phyloP scores from a whole-genome alignment of 2,329 filamentous ascomycete species.

The Fusarium nodosum region DNA sequence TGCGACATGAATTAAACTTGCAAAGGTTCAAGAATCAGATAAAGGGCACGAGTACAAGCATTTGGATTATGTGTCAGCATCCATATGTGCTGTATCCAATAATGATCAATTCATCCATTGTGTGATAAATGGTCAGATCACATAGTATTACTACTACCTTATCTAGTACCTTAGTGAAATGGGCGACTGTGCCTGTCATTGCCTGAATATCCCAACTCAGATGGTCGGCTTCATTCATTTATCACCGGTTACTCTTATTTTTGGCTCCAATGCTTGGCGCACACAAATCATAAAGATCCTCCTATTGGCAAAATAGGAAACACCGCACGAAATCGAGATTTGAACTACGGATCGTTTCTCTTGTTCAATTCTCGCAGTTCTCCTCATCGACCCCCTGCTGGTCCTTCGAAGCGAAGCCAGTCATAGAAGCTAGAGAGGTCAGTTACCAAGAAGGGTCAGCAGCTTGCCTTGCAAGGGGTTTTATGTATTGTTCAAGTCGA shows the following conservation, averaged over 20 bases:
- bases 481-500: neutral
- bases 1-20: conserved; percentile 13
- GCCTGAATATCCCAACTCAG: neutral
- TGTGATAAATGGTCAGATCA: conserved; percentile 6
- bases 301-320: neutral
- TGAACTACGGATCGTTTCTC: conserved; percentile 1
- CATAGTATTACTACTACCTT: neutral
- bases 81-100: neutral
- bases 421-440: conserved; percentile 12
- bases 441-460: conserved; percentile 10
- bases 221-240: neutral
- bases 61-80: conserved; percentile 5
- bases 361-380: neutral
- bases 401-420: conserved; percentile 17
- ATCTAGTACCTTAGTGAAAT: neutral
- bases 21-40: conserved; percentile 16
- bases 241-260: neutral
- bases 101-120: neutral
- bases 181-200: neutral
- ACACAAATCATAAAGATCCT: neutral
- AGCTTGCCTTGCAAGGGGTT: conserved; percentile 2
- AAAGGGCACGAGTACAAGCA: neutral
- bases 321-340: conserved; percentile 1
- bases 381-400: conserved; percentile 17
- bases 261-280: conserved; percentile 12